Evolutionary conservation across 805 yeast species (phyloP), one percentile per base, ranked within the genome.

Genomic region (Brettanomyces anomalus): DNA sequence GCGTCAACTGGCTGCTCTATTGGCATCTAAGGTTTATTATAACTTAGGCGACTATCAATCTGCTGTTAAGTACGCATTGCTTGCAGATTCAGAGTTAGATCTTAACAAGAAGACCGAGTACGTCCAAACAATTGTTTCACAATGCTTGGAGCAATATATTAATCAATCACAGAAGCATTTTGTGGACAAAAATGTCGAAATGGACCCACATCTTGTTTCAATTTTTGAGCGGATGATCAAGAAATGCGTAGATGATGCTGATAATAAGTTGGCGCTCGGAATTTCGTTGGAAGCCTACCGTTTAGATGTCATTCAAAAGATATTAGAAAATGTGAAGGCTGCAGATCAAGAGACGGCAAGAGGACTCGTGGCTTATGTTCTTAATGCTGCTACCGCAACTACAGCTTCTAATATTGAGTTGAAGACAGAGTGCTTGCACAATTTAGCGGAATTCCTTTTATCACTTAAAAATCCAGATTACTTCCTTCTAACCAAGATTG

Each of bases 21-120:
- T 93, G 46, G 89, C 93, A 6, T 86, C 97, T 14, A 93, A 93
- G 63, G 95, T 79, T 26, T 76, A 76, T 59, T 93, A 88, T 64
- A 88, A 93, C 62, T 72, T 93, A 56, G 97, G 97, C 39, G 97
- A 93, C 60, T 88, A 84, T 56, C 94, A 85, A 49, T 73, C 89
- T 3, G 85, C 96, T 8, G 96, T 93, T 48, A 83, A 78, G 59
- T 93, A 79, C 60, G 90, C 96, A 2, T 72, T 93, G 36, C 81
- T 78, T 28, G 90, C 97, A 17, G 96, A 85, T 26, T 72, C 77
- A 21, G 79, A 76, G 55, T 88, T 93, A 60, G 74, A 89, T 61
- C 68, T 88, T 41, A 69, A 77, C 46, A 87, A 83, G 53, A 70
- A 74, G 46, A 74, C 86, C n/a, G 95, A 90, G 65, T 93, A 76